Evolutionary conservation across 257 asterid species (phyloP).

Genomic region (Ophiorrhiza pumila): DNA sequence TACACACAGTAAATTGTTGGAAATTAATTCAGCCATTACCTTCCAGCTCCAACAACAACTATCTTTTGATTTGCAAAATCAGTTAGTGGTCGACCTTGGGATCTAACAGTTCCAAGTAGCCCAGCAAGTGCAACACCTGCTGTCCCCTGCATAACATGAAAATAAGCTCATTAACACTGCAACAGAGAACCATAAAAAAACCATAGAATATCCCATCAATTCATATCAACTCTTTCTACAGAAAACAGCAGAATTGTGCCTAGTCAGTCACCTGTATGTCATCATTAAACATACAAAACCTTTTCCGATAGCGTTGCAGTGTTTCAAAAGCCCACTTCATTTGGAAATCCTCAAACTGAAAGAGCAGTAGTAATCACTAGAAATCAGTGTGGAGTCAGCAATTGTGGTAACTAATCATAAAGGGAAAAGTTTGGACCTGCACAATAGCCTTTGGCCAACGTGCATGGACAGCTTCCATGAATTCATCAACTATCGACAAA

Average conservation of each 20-base stretch:
- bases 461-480: conserved; percentile 99
- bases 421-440: conserved; percentile 56
- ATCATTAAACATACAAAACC: conserved; percentile 99
- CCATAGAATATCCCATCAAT: conserved; percentile 14
- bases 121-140: conserved; percentile 99
- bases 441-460: conserved; percentile 99
- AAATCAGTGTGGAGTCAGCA: conserved; percentile 24
- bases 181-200: conserved; percentile 15
- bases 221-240: conserved; percentile 9
- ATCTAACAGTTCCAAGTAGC: conserved; percentile 90
- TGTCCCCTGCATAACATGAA: conserved; percentile 64
- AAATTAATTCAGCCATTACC: conserved; percentile 41
- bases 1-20: conserved; percentile 22
- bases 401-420: conserved; percentile 15
- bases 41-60: conserved; percentile 99
- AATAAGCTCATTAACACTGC: conserved; percentile 26
- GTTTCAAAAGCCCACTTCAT: conserved; percentile 99
- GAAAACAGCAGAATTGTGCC: conserved; percentile 16
- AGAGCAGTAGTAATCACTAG: conserved; percentile 24
- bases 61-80: conserved; percentile 95
- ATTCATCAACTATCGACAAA: conserved; percentile 84
- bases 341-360: conserved; percentile 98
- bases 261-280: conserved; percentile 79
- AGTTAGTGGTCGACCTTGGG: conserved; percentile 87
- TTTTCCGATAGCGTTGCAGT: conserved; percentile 82